Evolutionary conservation across 1,139 yeast genomes (phyloP).

Genomic region (Pichia sorboxylosa): DNA sequence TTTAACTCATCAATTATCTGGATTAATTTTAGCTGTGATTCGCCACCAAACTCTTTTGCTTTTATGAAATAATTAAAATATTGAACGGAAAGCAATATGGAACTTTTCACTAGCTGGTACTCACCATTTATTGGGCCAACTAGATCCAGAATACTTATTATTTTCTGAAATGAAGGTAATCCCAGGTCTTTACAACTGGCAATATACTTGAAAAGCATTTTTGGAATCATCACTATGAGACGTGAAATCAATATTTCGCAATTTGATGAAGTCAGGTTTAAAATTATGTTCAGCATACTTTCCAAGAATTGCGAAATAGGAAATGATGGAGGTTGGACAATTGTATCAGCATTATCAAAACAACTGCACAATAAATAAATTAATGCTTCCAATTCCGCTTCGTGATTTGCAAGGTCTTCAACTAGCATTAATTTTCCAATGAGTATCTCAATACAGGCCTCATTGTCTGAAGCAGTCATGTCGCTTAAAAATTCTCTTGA

Average conservation of each 20-base stretch:
- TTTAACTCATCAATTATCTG: conserved; percentile 33
- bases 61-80: conserved; percentile 39
- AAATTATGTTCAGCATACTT: conserved; percentile 6
- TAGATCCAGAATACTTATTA: conserved; percentile 20
- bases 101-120: conserved; percentile 28
- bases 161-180: conserved; percentile 28
- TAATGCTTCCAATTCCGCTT: conserved; percentile 27
- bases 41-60: conserved; percentile 16
- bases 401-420: conserved; percentile 1
- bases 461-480: conserved; percentile 29
- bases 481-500: conserved; percentile 40
- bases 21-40: conserved; percentile 29
- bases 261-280: conserved; percentile 10
- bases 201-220: conserved; percentile 40
- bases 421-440: conserved; percentile 13
- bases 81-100: conserved; percentile 43
- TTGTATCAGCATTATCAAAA: conserved; percentile 35
- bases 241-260: conserved; percentile 35
- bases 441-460: conserved; percentile 21
- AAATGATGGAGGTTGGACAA: conserved; percentile 17
- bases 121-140: conserved; percentile 9
- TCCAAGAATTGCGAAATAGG: conserved; percentile 9
- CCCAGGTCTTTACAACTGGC: conserved; percentile 30
- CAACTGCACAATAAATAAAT: conserved; percentile 32
- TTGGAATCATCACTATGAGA: conserved; percentile 41